Base-by-base conservation (phyloP, 2,329 filamentous ascomycete species). In the Aureobasidium sp. region DNA sequence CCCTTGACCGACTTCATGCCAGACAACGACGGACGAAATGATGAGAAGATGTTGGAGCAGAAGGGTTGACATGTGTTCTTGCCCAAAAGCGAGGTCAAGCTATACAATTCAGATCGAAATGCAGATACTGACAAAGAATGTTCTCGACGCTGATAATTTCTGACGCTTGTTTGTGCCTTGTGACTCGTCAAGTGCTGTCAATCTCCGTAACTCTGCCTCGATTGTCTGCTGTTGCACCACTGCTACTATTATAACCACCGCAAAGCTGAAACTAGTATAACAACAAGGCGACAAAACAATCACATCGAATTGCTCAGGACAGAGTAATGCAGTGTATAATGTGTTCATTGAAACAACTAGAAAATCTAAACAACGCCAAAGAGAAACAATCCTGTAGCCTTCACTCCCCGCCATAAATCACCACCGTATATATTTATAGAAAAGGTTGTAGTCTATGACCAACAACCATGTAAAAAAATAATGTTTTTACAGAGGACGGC, bases 401-500 rank as follows among this genome's bases (percentile, higher is more conserved):
- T 46, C 53, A 46, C 36, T 42, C 51, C 34, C 20, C 39, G 12
- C 53, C 53, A 9, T 39, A 23, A 32, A 23, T 46, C n/a, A 44
- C 17, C 53, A 46, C 53, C 39, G 10, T 46, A 36, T 17, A 27
- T 44, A 57, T 57, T 46, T 57, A 26, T 57, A 46, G 26, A 5
- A 46, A 46, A 32, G 39, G 9, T 44, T 46, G 53, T 10, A 13
- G 39, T 44, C 12, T 42, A 2, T 1, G 2, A 29, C 52, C 52
- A 47, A n/a, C 42, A 37, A 58, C 9, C 37, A 20, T 44, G 17
- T 56, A 15, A 27, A 58, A 27, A 23, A 15, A 17, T n/a, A 15
- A 17, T n/a, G 26, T 56, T 44, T 46, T 48, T 58, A 58, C 55
- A 58, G 34, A 37, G 41, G 42, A 13, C 55, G 55, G 5, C 42